Base-by-base conservation (phyloP, 2,329 filamentous ascomycete genomes). In the Beauveria pseudobassiana region DNA sequence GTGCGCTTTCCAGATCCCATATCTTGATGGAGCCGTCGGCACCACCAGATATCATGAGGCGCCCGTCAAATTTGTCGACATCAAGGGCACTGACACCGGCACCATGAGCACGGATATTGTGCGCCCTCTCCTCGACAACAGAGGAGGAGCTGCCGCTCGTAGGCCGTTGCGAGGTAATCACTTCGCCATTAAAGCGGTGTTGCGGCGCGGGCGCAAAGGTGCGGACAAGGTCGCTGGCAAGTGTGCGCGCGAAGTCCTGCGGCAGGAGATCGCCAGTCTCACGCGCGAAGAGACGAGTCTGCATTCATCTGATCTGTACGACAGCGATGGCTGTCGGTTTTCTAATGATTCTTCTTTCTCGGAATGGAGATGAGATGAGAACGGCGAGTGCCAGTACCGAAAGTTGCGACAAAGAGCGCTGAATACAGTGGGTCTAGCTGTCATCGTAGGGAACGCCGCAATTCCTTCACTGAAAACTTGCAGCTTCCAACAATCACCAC, bases 1-100 rank as follows among this genome's bases (percentile, higher is more conserved):
- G 72, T 66, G 79, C 77, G 55, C 82, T 77, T 69, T 96, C 89
- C 7, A 97, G 82, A 74, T 97, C 88, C 93, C 93, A 97, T 51
- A 97, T 76, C 66, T 87, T 89, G 69, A 97, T 85, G 1, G 89
- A 89, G 10, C 89, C 90, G 70, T 96, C 91, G 5, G 90, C 88
- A 34, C 93, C 92, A 4, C 91, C 93, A 0, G 93, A 96, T 2
- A 96, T 75, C 64, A 97, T 81, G 66, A 90, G 89, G 68, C 72
- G 71, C 3, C 90, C 91, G 65, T 95, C 90, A 69, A 95, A 91
- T 55, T 86, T 85, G 69, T 97, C 93, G 45, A 96, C 82, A 0
- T 89, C 86, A 46, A 97, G 77, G 45, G 88, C 85, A 69, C 88
- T 95, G 43, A 93, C 89, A 16, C 92, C 92, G 4, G 90, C 84